A percentile compares a stretch with the other conserved stretches of the same genome.
Conservation (phyloP, 352 stramenopile genomes). For the Phytophthora cactorum region DNA sequence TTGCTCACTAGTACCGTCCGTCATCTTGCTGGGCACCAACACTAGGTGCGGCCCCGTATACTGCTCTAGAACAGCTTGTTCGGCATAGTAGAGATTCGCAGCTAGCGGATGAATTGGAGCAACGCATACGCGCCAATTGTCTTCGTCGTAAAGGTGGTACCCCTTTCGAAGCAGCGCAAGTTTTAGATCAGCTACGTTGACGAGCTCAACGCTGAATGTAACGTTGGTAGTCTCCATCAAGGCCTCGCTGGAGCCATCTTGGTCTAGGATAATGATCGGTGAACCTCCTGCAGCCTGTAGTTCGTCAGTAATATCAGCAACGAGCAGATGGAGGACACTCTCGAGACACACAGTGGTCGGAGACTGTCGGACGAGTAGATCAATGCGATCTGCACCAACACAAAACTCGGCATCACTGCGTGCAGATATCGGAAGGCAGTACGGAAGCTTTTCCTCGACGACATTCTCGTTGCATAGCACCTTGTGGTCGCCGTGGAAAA, state of each 20-base stretch:
- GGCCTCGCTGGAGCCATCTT: constrained; percentile 14
- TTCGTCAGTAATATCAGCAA: constrained; percentile 49
- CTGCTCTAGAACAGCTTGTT: constrained; percentile 1
- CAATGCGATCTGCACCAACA: constrained; percentile 44
- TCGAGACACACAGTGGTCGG: constrained; percentile 40
- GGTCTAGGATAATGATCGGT: constrained; percentile 34
- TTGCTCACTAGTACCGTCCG: neutral
- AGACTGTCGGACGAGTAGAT: constrained; percentile 36
- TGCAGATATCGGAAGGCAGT: constrained; percentile 52
- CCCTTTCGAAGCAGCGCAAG: constrained; percentile 35
- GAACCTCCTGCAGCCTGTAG: constrained; percentile 22
- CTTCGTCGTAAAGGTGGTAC: constrained; percentile 48
- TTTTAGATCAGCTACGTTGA: constrained; percentile 14
- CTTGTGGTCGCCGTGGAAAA: constrained; percentile 26
- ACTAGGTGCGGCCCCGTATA: constrained; percentile 32
- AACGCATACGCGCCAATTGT: constrained; percentile 40
- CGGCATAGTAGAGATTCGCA: constrained; percentile 39
- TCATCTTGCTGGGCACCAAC: constrained; percentile 15
- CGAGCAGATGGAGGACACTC: constrained; percentile 53
- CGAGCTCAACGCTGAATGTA: constrained; percentile 26
- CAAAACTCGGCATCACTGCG: constrained; percentile 46
- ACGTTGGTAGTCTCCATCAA: constrained; percentile 49
- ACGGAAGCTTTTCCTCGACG: constrained; percentile 11
- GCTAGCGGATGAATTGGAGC: constrained; percentile 45
- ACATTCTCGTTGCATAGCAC: constrained; percentile 15